These are phyloP conservation scores for Colletotrichum cuscutae DNA, from an alignment of 2,329 filamentous ascomycete species.

Conservation along the genomic window DNA sequence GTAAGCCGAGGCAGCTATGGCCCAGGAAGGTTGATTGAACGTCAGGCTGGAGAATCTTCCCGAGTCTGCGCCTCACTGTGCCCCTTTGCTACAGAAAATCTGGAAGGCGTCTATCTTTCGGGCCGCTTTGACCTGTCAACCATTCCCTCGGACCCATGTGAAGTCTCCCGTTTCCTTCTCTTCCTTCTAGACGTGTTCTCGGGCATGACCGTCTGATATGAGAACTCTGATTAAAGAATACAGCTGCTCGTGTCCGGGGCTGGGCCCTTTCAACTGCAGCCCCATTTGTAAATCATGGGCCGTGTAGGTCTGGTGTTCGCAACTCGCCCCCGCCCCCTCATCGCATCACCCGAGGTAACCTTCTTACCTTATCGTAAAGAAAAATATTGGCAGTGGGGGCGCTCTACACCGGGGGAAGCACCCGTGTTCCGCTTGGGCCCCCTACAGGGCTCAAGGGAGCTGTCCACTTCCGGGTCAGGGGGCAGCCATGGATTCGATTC, in stretches of 20 bases:
- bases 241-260: neutral
- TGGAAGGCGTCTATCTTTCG: neutral
- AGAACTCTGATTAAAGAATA: neutral
- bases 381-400: constrained; percentile 9
- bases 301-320: neutral
- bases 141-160: neutral
- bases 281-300: neutral
- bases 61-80: neutral
- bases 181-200: neutral
- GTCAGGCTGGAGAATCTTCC: neutral
- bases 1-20: neutral
- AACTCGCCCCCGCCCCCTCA: constrained; percentile 13
- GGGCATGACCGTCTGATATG: neutral
- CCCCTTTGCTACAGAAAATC: neutral
- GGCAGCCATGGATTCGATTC: constrained; percentile 6
- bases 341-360: constrained; percentile 10
- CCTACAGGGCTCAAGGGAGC: neutral
- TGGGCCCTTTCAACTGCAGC: neutral
- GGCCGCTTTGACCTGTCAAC: constrained; percentile 8
- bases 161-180: neutral
- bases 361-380: constrained; percentile 22
- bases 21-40: neutral
- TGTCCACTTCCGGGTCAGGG: neutral
- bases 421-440: constrained; percentile 9
- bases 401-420: constrained; percentile 18